Base-by-base conservation (phyloP, 495 filamentous ascomycete species). In the Aspergillus leporis region DNA sequence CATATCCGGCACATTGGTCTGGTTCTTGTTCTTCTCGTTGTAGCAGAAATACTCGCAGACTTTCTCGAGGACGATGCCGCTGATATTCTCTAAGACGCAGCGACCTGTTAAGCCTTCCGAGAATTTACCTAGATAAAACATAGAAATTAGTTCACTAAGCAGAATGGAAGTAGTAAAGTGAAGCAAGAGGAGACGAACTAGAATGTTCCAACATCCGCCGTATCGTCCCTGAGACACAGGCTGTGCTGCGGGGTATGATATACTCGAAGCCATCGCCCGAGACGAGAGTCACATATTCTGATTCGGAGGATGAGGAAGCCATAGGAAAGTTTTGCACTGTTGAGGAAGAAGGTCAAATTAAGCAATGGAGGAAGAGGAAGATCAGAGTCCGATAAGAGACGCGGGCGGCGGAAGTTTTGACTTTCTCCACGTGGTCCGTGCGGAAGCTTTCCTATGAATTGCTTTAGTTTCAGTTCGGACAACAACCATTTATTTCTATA, bases 1-100 rank as follows among this genome's bases (percentile, higher is more conserved):
- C 90, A 97, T 92, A 71, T 98, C 94, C 5, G 91, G 85, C 21
- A 97, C 91, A 60, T 95, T 87, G 51, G 83, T 81, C 58, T 75
- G 76, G 58, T 93, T 84, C 55, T 83, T 85, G 71, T 94, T 82
- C 72, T 91, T 92, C 70, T 96, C 83, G 71, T 89, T 89, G 77
- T 93, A 96, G 62, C 90, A 89, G 59, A 95, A 89, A 74, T 96
- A 97, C 75, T 96, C 90, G 71, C 85, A 91, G 38, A 96, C 88
- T 73, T 92, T 93, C 69, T 96, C 92, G 3, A 98, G 84, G 25
- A 97, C 84, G 16, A 88, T 66, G 47, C 87, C 91, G 68, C 91
- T 96, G 63, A 96, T 85, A 55, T 89, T 90, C 47, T 83, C 82
- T 21, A 96, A 83, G 0, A 70, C 68, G 64, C 89, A 91, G 22